These are phyloP conservation scores for Saururus chinensis DNA, from an alignment of 164 flowering plant genomes.

Conservation along the genomic window DNA sequence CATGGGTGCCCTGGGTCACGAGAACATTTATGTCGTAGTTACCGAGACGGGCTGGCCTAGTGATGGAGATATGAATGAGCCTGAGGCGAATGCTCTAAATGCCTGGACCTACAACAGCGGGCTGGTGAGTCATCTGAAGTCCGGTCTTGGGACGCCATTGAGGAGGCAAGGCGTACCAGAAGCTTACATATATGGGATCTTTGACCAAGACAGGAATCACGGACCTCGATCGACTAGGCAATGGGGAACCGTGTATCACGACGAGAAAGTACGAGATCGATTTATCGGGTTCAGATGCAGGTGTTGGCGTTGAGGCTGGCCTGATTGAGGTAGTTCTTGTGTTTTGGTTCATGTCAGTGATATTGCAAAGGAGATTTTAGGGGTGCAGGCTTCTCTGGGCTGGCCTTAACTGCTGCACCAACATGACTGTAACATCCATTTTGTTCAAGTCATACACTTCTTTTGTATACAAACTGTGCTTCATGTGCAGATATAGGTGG, in stretches of 20 bases:
- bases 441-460: too few relatives aligned
- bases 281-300: constrained; percentile 20
- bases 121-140: constrained; percentile 39
- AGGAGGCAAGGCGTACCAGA: constrained; percentile 51
- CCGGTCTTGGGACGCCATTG: constrained; percentile 59
- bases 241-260: constrained; percentile 54
- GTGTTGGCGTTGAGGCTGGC: not conserved
- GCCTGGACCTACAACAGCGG: constrained; percentile 59
- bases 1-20: constrained; percentile 56
- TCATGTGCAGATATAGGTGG: too few relatives aligned
- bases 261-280: constrained; percentile 38
- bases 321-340: constrained; percentile 1
- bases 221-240: constrained; percentile 10
- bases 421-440: too few relatives aligned
- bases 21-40: constrained; percentile 52
- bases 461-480: too few relatives aligned
- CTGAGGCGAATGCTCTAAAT: constrained; percentile 32
- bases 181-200: constrained; percentile 51
- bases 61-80: constrained; percentile 22
- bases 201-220: constrained; percentile 26
- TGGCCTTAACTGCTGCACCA: too few relatives aligned
- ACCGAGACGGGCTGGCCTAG: constrained; percentile 93
- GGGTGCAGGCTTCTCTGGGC: too few relatives aligned
- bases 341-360: not conserved
- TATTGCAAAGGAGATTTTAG: too few relatives aligned